These are phyloP conservation scores for Neoscytalidium dimidiatum DNA, from an alignment of 2,329 filamentous ascomycete species.

Conservation along the genomic window DNA sequence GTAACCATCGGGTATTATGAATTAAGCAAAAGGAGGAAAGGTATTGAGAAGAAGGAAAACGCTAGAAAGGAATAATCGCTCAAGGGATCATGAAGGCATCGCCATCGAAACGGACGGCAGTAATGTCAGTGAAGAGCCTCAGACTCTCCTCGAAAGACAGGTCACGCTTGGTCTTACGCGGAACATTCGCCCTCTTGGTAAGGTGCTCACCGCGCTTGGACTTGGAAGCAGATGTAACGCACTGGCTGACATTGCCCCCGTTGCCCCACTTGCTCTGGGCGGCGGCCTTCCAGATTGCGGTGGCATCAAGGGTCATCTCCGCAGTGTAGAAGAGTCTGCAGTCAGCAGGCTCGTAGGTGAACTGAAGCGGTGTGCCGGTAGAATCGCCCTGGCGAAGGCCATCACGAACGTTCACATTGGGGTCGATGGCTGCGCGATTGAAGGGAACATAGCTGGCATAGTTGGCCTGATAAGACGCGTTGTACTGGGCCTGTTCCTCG, in stretches of 20 bases:
- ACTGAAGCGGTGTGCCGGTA: constrained; percentile 37
- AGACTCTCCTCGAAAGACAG: not conserved
- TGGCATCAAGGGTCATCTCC: constrained; percentile 43
- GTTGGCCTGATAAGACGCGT: constrained; percentile 29
- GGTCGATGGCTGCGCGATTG: constrained; percentile 26
- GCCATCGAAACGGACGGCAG: not conserved
- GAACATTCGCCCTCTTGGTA: not conserved
- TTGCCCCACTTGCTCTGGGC: constrained; percentile 38
- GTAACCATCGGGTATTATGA: not conserved
- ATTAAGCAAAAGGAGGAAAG: not conserved
- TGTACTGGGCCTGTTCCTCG: constrained; percentile 28
- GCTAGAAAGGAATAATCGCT: not conserved
- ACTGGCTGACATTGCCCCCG: constrained; percentile 33
- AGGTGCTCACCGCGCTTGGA: not conserved
- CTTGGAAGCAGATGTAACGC: constrained; percentile 27
- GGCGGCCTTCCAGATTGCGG: constrained; percentile 40
- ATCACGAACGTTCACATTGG: constrained; percentile 38
- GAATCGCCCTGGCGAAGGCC: constrained; percentile 35
- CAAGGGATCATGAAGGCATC: constrained; percentile 16
- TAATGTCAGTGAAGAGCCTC: constrained; percentile 10
- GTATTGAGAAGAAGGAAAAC: not conserved
- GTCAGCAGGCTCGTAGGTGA: constrained; percentile 42
- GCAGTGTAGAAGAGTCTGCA: constrained; percentile 44
- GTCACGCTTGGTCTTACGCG: constrained; percentile 7
- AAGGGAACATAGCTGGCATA: constrained; percentile 32